Evolutionary conservation across 2,329 filamentous ascomycete genomes (phyloP), one percentile per base, ranked within the genome.

Genomic region (Neopestalotiopsis sp.): DNA sequence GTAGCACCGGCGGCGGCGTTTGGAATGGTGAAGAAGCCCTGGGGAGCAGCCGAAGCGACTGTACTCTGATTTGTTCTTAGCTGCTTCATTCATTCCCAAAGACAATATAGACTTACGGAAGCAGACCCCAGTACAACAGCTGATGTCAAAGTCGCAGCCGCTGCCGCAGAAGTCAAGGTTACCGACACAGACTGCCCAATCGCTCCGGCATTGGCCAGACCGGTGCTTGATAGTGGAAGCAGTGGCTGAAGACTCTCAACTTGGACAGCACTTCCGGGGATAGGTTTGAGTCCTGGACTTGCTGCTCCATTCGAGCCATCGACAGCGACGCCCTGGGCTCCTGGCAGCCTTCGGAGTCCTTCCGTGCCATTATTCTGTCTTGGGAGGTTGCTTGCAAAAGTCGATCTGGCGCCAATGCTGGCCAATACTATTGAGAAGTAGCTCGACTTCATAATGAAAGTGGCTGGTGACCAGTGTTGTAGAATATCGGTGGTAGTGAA

Each of bases 251-350:
- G 56, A 45, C 52, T 67, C 20, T 56, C 52, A 9, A 42, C 65
- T 17, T 67, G 32, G 6, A 67, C 65, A 28, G 42, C 65, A 30
- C 65, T 67, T 2, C 65, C 65, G 30, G 65, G 65, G 32, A 67
- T 59, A 1, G 65, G 56, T 13, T 67, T 67, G 7, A 67, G 34
- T 38, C 9, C 12, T 4, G 40, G 40, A n/a, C 17, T 38, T 20
- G 65, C 34, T 13, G 20, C 56, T 5, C 52, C 65, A 10, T 45
- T 38, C 56, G 58, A 56, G 17, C 30, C 65, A 17, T 59, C 40
- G 3, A 45, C 34, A 7, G 30, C 65, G 3, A 66, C 63, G 20
- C 63, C 63, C 28, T 66, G 63, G 13, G 63, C 63, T 28, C 63
- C 42, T 9, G 63, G 49, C n/a, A 56, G 49, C 30, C 56, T 24